These are phyloP conservation scores for Euphorbia peplus DNA, from an alignment of 345 rosid genomes.

Conservation along the genomic window DNA sequence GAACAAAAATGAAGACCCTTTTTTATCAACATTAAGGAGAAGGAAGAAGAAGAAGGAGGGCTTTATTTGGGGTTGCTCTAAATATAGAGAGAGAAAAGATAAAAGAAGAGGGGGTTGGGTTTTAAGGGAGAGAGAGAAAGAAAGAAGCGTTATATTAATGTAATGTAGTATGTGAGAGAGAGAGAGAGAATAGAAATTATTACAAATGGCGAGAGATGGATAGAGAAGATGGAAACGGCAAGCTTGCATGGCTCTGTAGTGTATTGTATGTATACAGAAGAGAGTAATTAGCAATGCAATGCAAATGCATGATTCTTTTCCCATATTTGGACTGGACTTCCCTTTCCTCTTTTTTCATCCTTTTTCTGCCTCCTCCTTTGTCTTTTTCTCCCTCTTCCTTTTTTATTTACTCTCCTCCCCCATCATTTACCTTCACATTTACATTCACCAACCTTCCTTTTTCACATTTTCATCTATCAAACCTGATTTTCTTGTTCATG, in stretches of 20 bases:
- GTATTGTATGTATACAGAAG: no score
- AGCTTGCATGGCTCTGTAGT: constrained; percentile 67
- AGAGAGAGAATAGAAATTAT: constrained; percentile 16
- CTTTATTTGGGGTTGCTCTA: constrained; percentile 45
- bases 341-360: constrained; percentile 19
- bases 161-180: no score
- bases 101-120: no score
- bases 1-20: neutral
- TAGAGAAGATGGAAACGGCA: constrained; percentile 43
- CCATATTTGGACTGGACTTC: constrained; percentile 35
- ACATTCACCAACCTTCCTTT: no score
- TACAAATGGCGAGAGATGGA: constrained; percentile 31
- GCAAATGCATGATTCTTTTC: constrained; percentile 33
- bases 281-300: no score
- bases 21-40: neutral
- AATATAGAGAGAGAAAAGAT: constrained; percentile 28
- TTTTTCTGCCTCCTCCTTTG: constrained; percentile 18
- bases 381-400: neutral
- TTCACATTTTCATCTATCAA: no score
- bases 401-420: no score
- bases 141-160: constrained; percentile 20
- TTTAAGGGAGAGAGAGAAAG: constrained; percentile 13
- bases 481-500: no score
- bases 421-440: no score
- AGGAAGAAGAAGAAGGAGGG: neutral